Base-by-base conservation (phyloP, 2,329 filamentous ascomycete species). In the Fusarium pseudograminearum region DNA sequence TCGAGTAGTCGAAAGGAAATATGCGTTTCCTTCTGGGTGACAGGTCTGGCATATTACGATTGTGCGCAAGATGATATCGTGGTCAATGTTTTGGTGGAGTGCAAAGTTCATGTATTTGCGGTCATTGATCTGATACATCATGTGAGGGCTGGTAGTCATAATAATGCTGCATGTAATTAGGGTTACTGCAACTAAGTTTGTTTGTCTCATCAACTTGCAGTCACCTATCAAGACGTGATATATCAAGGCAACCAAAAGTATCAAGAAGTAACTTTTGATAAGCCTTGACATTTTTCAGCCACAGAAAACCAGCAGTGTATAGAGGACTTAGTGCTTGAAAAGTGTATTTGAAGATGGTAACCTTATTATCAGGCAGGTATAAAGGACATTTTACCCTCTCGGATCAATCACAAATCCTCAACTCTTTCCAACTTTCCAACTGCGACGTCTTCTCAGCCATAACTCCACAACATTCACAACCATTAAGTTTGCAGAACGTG, bases 261-360 rank as follows among this genome's bases (percentile, higher is more conserved):
- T 36, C 0, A 36, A 9, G 18, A n/a, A n/a, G 10, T 36, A 36
- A 36, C 16, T 18, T 36, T 18, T 10, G 9, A 34, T 5, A 18
- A 18, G 33, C 0, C 9, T 16, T 34, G 0, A 1, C 2, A 4
- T 34, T 0, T 9, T 16, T 5, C 2, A 3, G 8, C 2, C 8
- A 34, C 7, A 18, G 8, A 14, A 33, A 8, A 34, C 6, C 33
- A 34, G 16, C 15, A 18, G 16, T 34, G 18, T 34, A 34, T 34
- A 18, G n/a, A 11, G 9, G 34, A n/a, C 9, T n/a, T n/a, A n/a
- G n/a, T n/a, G n/a, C n/a, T n/a, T n/a, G n/a, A n/a, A n/a, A n/a
- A n/a, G n/a, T n/a, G n/a, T n/a, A n/a, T n/a, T n/a, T n/a, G n/a
- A n/a, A n/a, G n/a, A n/a, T n/a, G n/a, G n/a, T n/a, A n/a, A n/a